Evolutionary conservation across 371 early-diverging fungal genomes (phyloP).

Genomic region (Rhizomucor pusillus): DNA sequence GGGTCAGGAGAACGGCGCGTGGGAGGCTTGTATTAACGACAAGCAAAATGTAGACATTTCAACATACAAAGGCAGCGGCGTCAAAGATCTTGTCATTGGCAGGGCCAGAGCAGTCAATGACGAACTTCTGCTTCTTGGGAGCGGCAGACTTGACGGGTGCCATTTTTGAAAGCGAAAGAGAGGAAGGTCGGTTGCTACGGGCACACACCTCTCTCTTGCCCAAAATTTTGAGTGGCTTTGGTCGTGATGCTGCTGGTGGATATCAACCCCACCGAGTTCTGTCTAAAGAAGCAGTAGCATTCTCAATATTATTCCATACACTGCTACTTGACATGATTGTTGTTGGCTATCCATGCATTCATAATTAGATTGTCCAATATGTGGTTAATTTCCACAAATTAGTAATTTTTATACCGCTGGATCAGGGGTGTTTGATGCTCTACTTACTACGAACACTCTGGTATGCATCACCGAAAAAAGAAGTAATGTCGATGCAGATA

Average conservation of each 20-base stretch:
- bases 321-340: neutral
- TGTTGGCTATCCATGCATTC: neutral
- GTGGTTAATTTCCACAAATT: no score
- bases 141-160: slow-evolving; percentile 50
- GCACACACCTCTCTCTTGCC: slow-evolving; percentile 1
- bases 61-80: slow-evolving; percentile 86
- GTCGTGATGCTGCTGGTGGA: slow-evolving; percentile 2
- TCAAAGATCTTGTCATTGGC: slow-evolving; percentile 97
- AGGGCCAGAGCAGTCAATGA: slow-evolving; percentile 93
- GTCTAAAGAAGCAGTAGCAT: neutral
- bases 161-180: slow-evolving; percentile 29
- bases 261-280: neutral
- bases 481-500: no score
- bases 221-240: slow-evolving; percentile 3
- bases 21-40: neutral
- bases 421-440: no score
- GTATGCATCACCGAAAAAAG: no score
- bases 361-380: neutral
- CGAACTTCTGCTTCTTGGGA: slow-evolving; percentile 70
- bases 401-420: no score
- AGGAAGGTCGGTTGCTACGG: slow-evolving; percentile 8
- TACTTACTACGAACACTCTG: no score
- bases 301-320: neutral
- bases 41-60: neutral
- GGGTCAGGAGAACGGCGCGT: neutral